phyloP scores from a whole-genome alignment of 176 grass and related monocot genomes.

The Stipa capillata region DNA sequence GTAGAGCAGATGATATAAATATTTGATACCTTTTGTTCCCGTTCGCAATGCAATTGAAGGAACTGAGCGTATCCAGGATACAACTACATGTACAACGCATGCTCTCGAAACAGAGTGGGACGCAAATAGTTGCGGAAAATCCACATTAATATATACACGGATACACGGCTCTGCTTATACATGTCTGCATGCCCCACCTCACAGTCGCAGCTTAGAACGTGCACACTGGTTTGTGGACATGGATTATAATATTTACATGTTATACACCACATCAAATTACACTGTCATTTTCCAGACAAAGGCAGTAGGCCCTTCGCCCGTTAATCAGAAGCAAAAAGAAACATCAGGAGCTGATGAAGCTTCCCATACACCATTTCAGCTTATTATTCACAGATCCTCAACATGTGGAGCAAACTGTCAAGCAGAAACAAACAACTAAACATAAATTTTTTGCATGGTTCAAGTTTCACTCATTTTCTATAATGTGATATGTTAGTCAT shows the following conservation, averaged over 20 bases:
- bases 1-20: neutral
- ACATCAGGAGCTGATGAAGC: slow-evolving; percentile 2
- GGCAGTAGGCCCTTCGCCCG: neutral
- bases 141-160: neutral
- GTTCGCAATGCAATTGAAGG: neutral
- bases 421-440: neutral
- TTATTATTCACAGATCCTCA: slow-evolving; percentile 20
- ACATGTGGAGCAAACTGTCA: slow-evolving; percentile 5
- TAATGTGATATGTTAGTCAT: neutral
- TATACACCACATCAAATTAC: neutral
- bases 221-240: neutral
- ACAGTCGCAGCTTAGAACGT: neutral
- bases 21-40: neutral
- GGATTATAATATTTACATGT: neutral
- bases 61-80: neutral
- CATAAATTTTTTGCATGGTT: neutral
- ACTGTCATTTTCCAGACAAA: neutral
- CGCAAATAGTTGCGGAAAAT: neutral
- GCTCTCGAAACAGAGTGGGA: neutral
- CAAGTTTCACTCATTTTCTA: neutral
- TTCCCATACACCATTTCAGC: neutral
- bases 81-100: too few species aligned
- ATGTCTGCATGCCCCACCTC: neutral
- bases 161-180: neutral
- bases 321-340: neutral